These are phyloP conservation scores for Mortierella polycephala DNA, from an alignment of 371 early-diverging fungal species.

Conservation along the genomic window DNA sequence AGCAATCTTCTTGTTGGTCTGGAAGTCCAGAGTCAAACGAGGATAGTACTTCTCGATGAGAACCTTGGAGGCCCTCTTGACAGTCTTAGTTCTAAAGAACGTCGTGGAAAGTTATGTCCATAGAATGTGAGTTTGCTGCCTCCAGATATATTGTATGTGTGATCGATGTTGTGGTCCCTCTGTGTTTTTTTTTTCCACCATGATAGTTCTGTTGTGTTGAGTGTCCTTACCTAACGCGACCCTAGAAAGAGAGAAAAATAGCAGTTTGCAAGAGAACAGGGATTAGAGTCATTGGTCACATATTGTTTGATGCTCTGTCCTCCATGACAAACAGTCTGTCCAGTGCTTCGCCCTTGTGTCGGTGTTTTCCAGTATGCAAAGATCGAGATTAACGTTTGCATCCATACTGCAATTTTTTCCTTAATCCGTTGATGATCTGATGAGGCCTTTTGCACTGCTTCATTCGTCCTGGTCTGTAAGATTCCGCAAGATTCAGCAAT, in stretches of 20 bases:
- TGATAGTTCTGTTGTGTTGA: neutral
- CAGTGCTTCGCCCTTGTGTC: too few species aligned
- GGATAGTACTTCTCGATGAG: constrained; percentile 99
- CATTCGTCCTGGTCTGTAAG: too few species aligned
- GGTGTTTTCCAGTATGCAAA: too few species aligned
- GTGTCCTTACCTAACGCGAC: constrained; percentile 50
- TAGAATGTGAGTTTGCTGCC: neutral
- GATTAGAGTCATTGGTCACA: too few species aligned
- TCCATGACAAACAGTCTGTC: too few species aligned
- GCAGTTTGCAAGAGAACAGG: too few species aligned
- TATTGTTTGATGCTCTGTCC: too few species aligned
- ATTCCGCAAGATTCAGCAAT: too few species aligned
- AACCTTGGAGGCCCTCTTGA: constrained; percentile 99
- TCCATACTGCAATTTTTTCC: too few species aligned
- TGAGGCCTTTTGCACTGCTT: too few species aligned
- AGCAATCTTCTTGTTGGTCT: constrained; percentile 99
- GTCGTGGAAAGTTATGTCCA: neutral
- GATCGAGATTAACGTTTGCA: too few species aligned
- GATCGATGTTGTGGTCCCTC: neutral
- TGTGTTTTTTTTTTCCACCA: neutral
- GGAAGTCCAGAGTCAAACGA: constrained; percentile 99
- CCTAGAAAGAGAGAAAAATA: constrained; percentile 19
- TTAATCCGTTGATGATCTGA: too few species aligned
- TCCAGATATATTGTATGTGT: neutral
- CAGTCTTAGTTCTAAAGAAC: constrained; percentile 92